Conservation (phyloP, 345 rosid genomes). For the Balakata baccata region DNA sequence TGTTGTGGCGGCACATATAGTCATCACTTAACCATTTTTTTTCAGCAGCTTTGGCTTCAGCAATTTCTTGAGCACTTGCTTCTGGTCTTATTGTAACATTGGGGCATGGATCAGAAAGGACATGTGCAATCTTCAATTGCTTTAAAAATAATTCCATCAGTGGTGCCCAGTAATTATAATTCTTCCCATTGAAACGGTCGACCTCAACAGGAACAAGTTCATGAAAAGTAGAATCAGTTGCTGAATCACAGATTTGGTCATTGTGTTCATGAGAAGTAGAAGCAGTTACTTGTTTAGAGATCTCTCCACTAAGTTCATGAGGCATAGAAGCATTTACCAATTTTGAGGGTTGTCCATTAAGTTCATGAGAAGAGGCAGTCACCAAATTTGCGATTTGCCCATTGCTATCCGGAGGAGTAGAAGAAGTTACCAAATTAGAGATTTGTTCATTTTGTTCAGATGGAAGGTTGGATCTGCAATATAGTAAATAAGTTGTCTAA, state of each 20-base stretch:
- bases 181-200: constrained; percentile 71
- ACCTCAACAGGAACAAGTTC: constrained; percentile 40
- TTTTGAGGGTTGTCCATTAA: constrained; percentile 9
- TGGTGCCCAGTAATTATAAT: constrained; percentile 56
- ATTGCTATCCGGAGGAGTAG: constrained; percentile 1
- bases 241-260: constrained; percentile 25
- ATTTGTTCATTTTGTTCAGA: constrained; percentile 11
- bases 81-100: constrained; percentile 24
- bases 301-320: constrained; percentile 2
- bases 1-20: constrained; percentile 53
- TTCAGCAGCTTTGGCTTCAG: constrained; percentile 35
- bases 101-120: constrained; percentile 60
- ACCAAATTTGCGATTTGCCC: neutral
- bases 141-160: constrained; percentile 61
- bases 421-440: constrained; percentile 8
- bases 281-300: neutral
- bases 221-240: constrained; percentile 24
- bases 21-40: constrained; percentile 67
- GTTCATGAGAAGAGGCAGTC: neutral
- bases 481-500: constrained; percentile 16
- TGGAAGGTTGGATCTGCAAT: constrained; percentile 33
- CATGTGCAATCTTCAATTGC: constrained; percentile 58
- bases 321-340: neutral
- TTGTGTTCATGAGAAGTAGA: constrained; percentile 4
- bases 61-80: constrained; percentile 31